These are phyloP conservation scores for Penicillium steckii DNA, from an alignment of 495 filamentous ascomycete species.

Conservation along the genomic window DNA sequence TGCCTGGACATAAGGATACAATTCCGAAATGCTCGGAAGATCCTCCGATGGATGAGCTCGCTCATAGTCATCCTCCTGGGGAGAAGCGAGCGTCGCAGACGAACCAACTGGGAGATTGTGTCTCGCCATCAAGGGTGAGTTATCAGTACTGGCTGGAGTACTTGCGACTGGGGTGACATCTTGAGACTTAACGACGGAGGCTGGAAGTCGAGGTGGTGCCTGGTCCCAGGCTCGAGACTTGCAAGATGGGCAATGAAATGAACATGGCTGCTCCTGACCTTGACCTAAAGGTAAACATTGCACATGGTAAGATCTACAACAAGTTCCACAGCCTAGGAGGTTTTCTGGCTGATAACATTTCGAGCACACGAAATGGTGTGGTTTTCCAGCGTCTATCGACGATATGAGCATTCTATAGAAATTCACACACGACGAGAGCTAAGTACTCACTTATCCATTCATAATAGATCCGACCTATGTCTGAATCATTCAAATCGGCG, in stretches of 20 bases:
- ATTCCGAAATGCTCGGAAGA: constrained; percentile 7
- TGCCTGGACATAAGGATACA: constrained; percentile 14
- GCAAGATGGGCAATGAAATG: constrained; percentile 30
- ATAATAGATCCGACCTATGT: constrained; percentile 27
- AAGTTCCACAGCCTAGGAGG: constrained; percentile 30
- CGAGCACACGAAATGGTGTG: constrained; percentile 34
- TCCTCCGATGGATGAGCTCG: constrained; percentile 3
- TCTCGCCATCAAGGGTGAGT: background rate
- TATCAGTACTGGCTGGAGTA: background rate
- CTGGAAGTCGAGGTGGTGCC: constrained; percentile 13
- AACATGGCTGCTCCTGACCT: background rate
- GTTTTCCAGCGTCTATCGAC: constrained; percentile 25
- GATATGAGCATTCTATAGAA: background rate
- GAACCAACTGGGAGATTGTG: background rate
- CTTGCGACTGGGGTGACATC: constrained; percentile 11
- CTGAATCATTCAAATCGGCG: constrained; percentile 12
- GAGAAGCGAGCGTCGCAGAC: background rate
- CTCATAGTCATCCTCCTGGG: constrained; percentile 1
- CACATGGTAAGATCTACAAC: constrained; percentile 36
- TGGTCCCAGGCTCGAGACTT: constrained; percentile 25
- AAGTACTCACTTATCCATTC: constrained; percentile 28
- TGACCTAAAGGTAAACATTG: constrained; percentile 18
- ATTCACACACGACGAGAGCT: background rate
- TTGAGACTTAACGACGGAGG: constrained; percentile 11
- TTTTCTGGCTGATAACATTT: constrained; percentile 27